Evolutionary conservation across 148 eudicot genomes (phyloP), one percentile per base, ranked within the genome.

Genomic region (Amaranthus cruentus): DNA sequence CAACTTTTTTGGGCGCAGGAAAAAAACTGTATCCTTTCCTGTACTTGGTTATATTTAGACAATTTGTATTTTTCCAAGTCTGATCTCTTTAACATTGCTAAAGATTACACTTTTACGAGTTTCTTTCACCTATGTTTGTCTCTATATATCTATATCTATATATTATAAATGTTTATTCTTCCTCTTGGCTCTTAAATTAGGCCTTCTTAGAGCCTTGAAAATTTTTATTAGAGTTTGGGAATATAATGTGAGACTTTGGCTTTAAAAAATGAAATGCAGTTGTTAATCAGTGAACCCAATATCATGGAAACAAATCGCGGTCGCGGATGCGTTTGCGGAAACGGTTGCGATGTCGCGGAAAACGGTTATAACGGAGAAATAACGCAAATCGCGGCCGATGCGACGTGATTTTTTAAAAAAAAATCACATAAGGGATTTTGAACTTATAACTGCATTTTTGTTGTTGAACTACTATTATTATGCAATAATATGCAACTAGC

Each of bases 1-100:
- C 75, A 1, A 68, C 76, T 53, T 84, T 84, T 73, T 83, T 59
- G 15, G 85, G 85, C 46, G 83, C 83, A 52, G 87, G 85, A 68
- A 69, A 81, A 63, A 82, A 84, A 70, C 66, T 71, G 87, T 84
- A 84, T 84, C 85, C 87, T 51, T 58, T 57, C 28, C 8, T 44
- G 12, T 61, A 47, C 47, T 68, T 69, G 14, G 43, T 6, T 3
- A 11, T 48, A 38, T 51, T 8, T 49, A 51, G n/a, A 49, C 28
- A 8, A 14, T 28, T 49, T 21, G 56, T 15, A 9, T 18, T 66
- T n/a, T 5, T 49, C 2, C 7, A 11, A 3, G 28, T 15, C 54
- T 6, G 6, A 4, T 9, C 49, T 62, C 9, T 62, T 63, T 63
- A 6, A 63, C 15, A 43, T n/a, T 4, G 2, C 2, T 63, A 9